Evolutionary conservation across 169 alveolate species (phyloP).

Genomic region (Plasmodium relictum): DNA sequence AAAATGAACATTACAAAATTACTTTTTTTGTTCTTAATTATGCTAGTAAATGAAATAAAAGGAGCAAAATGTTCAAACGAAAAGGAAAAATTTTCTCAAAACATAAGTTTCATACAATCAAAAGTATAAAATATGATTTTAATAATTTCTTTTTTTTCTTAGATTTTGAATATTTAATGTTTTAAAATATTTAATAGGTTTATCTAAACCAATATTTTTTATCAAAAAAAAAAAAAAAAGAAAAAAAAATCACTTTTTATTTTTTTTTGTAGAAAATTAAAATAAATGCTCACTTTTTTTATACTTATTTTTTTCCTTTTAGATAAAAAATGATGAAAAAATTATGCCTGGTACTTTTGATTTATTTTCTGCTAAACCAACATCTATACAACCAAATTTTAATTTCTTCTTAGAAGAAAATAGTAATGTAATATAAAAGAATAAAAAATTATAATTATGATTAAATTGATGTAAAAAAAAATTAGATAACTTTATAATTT

Average conservation of each 20-base stretch:
- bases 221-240: background rate
- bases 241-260: background rate
- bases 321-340: conserved; percentile 27
- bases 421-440: conserved; percentile 38
- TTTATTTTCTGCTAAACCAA: conserved; percentile 36
- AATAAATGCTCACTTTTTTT: background rate
- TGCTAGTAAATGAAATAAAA: conserved; percentile 3
- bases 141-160: conserved; percentile 1
- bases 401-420: conserved; percentile 57
- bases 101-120: conserved; percentile 28
- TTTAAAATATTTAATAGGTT: background rate
- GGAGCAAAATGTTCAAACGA: conserved; percentile 15
- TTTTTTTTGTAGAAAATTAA: background rate
- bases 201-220: background rate
- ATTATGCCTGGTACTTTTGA: conserved; percentile 28
- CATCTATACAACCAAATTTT: conserved; percentile 22
- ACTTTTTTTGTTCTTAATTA: conserved; percentile 20
- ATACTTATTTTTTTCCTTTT: background rate
- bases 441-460: background rate
- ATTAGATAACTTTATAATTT: background rate
- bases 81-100: conserved; percentile 1
- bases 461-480: conserved; percentile 1
- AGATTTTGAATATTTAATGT: background rate
- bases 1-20: conserved; percentile 27
- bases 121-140: conserved; percentile 17